These are phyloP conservation scores for Effrenium voratum DNA, from an alignment of 73 alveolate species.

Conservation along the genomic window DNA sequence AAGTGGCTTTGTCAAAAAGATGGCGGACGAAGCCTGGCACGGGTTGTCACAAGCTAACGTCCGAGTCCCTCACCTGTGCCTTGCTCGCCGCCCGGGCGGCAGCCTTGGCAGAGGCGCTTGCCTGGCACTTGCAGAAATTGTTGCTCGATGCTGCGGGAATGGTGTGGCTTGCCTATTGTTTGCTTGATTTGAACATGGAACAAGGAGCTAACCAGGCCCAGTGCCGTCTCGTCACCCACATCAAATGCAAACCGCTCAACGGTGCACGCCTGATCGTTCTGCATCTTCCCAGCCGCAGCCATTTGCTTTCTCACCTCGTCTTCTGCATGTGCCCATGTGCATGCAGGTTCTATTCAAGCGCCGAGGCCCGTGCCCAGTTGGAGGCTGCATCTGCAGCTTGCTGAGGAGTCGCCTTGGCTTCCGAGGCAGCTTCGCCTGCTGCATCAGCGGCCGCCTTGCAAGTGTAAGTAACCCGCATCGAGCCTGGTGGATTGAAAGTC, in stretches of 20 bases:
- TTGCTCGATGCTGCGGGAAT: neutral
- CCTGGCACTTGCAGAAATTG: neutral
- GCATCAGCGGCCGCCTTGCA: conserved; percentile 20
- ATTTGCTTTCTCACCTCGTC: neutral
- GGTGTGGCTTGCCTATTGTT: neutral
- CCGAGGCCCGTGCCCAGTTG: conserved; percentile 38
- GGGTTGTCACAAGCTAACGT: neutral
- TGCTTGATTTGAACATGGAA: neutral
- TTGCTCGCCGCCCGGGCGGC: conserved; percentile 43
- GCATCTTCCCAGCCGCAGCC: neutral
- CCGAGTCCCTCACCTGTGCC: neutral
- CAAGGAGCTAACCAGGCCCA: neutral
- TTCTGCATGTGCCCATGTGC: neutral
- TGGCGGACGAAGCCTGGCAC: conserved; percentile 20
- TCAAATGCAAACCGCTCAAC: neutral
- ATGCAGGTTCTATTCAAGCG: neutral
- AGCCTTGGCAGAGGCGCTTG: conserved; percentile 45
- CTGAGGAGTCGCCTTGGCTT: conserved; percentile 63
- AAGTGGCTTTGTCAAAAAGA: conserved; percentile 38
- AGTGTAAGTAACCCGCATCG: neutral
- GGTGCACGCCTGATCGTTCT: neutral
- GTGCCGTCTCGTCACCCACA: neutral
- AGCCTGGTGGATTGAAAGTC: neutral
- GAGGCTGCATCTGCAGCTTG: conserved; percentile 77
- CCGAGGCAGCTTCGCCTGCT: conserved; percentile 10